Evolutionary conservation across 371 early-diverging fungal species (phyloP), one percentile per base, ranked within the genome.

Genomic region (Mycotypha africana): DNA sequence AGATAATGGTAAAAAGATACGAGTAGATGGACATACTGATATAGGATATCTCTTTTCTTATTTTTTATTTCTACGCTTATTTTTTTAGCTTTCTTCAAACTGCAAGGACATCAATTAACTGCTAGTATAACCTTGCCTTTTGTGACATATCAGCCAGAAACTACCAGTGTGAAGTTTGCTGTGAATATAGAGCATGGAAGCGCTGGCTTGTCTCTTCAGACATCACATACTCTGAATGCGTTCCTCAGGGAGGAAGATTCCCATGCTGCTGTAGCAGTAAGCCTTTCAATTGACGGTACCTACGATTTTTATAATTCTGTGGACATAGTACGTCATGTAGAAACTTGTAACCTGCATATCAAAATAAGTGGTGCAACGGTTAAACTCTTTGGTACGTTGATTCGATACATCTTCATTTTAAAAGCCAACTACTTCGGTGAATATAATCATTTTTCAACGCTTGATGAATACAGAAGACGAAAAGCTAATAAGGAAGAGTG

Each of bases 341-440:
- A 89, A 35, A 65, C 79, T 1, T 53, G 87, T 14, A 78, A 79
- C 19, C 39, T 90, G 16, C 63, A 78, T 40, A 51, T 88, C 19
- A 78, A 84, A 62, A 85, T 85, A 20, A 48, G 75, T n/a, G 74
- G 78, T 3, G 82, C 77, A 0, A 80, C 62, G n/a, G 61, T 77
- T 32, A 84, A 79, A 36, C 19, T 86, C 6, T 84, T 79, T 62
- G 91, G 89, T 12, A 80, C 81, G 31, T 65, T 88, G 14, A 74
- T 89, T 20, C 76, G 84, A 7, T 83, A 86, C 43, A 51, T 89
- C 1, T 62, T 92, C n/a, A 76, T 84, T 14, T 47, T 92, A 9
- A 79, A 78, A 36, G 86, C 84, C 35, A 92, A 92, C 47, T 92
- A 89, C 49, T 76, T 85, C 40, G 93, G 91, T 15, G 68, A 73